Conservation (phyloP, 768 basidiomycete species). For the Tricholoma bakamatsutake region DNA sequence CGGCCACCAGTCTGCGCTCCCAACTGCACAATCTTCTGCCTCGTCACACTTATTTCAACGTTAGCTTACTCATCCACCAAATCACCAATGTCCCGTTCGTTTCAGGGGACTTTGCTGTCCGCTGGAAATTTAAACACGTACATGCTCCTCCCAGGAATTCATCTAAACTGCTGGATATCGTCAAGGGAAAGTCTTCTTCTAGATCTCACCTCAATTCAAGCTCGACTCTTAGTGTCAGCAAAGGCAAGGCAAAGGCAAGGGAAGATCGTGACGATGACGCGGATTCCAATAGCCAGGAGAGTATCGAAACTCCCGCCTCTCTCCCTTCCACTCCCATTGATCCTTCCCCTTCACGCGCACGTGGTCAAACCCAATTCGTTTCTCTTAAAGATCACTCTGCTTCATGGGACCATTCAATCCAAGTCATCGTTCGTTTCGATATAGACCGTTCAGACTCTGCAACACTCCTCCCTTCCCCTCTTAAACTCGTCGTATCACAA, state of each 20-base stretch:
- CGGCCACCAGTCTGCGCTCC: constrained; percentile 32
- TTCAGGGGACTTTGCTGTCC: constrained; percentile 60
- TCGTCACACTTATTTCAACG: constrained; percentile 61
- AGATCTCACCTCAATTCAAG: neutral
- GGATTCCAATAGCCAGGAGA: constrained; percentile 7
- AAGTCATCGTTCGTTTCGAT: constrained; percentile 52
- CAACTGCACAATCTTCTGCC: constrained; percentile 59
- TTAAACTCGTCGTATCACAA: neutral
- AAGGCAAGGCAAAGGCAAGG: constrained; percentile 8
- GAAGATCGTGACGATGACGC: constrained; percentile 10
- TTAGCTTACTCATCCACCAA: constrained; percentile 56
- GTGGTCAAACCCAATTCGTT: constrained; percentile 56
- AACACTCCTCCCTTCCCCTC: neutral
- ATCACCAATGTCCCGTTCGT: constrained; percentile 69
- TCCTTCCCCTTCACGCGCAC: constrained; percentile 25
- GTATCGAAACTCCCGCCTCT: constrained; percentile 2
- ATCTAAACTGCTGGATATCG: constrained; percentile 24
- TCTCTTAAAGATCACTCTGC: constrained; percentile 61
- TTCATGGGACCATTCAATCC: constrained; percentile 53
- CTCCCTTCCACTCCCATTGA: constrained; percentile 3
- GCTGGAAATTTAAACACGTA: constrained; percentile 67
- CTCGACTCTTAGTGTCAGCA: constrained; percentile 10
- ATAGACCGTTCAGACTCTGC: constrained; percentile 42
- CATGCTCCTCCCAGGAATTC: constrained; percentile 30
- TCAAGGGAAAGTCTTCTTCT: constrained; percentile 24